Conservation (phyloP, 1,139 yeast genomes). For the Debaryomyces udenii region DNA sequence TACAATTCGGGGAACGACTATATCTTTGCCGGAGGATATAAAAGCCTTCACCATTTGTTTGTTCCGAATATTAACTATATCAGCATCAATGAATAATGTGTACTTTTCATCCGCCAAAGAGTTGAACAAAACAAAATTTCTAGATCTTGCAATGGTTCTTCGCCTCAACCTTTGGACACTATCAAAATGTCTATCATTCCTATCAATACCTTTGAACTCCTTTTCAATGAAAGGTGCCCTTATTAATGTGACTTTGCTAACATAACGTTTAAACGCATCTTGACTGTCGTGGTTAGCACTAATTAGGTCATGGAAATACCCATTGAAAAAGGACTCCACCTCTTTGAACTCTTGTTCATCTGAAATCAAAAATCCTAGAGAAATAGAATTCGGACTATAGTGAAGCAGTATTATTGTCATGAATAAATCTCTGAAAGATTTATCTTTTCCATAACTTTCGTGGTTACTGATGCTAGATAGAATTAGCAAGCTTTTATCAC, state of each 20-base stretch:
- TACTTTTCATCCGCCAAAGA: constrained; percentile 34
- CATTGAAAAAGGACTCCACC: constrained; percentile 21
- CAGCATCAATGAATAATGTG: constrained; percentile 50
- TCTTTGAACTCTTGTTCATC: constrained; percentile 26
- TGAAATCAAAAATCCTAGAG: constrained; percentile 36
- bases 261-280: constrained; percentile 8
- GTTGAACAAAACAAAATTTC: constrained; percentile 38
- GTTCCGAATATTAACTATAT: constrained; percentile 34
- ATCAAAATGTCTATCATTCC: constrained; percentile 35
- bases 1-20: constrained; percentile 44
- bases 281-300: neutral
- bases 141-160: constrained; percentile 35
- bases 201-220: constrained; percentile 20
- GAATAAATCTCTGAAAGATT: constrained; percentile 28
- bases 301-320: constrained; percentile 15
- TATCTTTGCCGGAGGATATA: constrained; percentile 37
- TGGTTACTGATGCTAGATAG: constrained; percentile 28
- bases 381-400: constrained; percentile 20
- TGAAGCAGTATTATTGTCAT: constrained; percentile 24
- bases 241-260: constrained; percentile 29
- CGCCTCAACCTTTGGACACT: constrained; percentile 35
- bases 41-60: constrained; percentile 33
- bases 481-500: constrained; percentile 23
- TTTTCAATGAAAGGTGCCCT: constrained; percentile 38
- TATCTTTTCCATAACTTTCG: constrained; percentile 32